A percentile compares a stretch with the other conserved stretches of the same genome.
These are phyloP conservation scores for Aspergillus conjunctus DNA, from an alignment of 495 filamentous ascomycete species.

Conservation along the genomic window DNA sequence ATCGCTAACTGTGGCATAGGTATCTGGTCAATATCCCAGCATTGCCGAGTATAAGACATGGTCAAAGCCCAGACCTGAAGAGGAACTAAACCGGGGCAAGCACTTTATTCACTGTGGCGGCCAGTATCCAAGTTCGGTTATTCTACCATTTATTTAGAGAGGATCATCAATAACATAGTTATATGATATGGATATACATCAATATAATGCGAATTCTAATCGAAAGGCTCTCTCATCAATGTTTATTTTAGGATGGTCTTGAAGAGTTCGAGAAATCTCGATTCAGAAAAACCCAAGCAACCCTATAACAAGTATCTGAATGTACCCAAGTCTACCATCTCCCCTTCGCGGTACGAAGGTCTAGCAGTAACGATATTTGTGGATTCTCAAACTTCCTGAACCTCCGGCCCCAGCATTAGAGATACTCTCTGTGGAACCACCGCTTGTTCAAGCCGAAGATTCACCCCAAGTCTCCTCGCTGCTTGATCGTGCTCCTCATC, in stretches of 20 bases:
- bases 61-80: slow-evolving; percentile 33
- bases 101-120: slow-evolving; percentile 37
- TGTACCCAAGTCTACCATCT: too few species aligned
- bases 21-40: slow-evolving; percentile 39
- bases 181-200: too few species aligned
- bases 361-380: too few species aligned
- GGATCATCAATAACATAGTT: neutral
- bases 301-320: too few species aligned
- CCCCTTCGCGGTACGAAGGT: too few species aligned
- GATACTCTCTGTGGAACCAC: neutral
- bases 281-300: too few species aligned
- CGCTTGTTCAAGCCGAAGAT: neutral
- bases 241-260: too few species aligned
- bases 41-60: slow-evolving; percentile 39
- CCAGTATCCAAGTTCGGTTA: slow-evolving; percentile 37
- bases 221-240: too few species aligned
- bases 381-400: too few species aligned
- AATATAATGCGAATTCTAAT: too few species aligned
- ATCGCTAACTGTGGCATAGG: slow-evolving; percentile 15
- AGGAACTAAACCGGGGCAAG: slow-evolving; percentile 37
- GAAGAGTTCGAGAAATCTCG: too few species aligned
- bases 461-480: neutral
- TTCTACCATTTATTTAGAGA: slow-evolving; percentile 38
- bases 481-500: neutral
- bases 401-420: neutral